A percentile compares a stretch with the other conserved stretches of the same genome.
Conservation (phyloP, 1,284 basidiomycete genomes). For the Peniophora sp. region DNA sequence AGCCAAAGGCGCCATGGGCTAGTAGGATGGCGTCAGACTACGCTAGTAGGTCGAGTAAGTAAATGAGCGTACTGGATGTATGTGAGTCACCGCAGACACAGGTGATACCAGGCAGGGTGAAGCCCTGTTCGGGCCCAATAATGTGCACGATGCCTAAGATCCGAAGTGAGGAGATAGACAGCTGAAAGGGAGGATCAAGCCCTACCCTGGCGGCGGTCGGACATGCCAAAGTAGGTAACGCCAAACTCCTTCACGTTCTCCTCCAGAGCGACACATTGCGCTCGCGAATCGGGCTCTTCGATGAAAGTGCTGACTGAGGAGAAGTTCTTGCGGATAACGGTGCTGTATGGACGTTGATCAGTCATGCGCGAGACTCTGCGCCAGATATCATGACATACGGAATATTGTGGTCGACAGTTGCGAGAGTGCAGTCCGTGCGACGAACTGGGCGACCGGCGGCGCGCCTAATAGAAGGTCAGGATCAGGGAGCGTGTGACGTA, state of each 20-base stretch:
- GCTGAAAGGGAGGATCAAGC: conserved; percentile 2
- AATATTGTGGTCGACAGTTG: conserved; percentile 93
- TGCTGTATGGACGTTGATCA: conserved; percentile 38
- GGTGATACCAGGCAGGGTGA: conserved; percentile 92
- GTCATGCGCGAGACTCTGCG: not conserved
- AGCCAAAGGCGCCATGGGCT: conserved; percentile 96
- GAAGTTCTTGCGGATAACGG: conserved; percentile 81
- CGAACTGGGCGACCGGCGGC: conserved; percentile 79
- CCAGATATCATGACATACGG: conserved; percentile 53
- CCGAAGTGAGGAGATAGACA: conserved; percentile 2
- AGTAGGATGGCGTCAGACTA: conserved; percentile 3
- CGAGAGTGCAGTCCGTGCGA: conserved; percentile 89
- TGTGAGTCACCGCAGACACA: conserved; percentile 96
- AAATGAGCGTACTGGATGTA: conserved; percentile 64
- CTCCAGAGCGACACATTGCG: conserved; percentile 87
- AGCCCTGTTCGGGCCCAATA: conserved; percentile 95
- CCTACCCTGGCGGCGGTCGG: conserved; percentile 80
- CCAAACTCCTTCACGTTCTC: conserved; percentile 96
- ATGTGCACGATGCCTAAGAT: conserved; percentile 84
- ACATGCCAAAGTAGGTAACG: conserved; percentile 92
- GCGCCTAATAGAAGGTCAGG: conserved; percentile 39
- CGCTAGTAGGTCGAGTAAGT: not conserved
- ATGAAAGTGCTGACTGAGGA: conserved; percentile 75
- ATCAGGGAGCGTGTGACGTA: not conserved
- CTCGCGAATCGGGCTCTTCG: conserved; percentile 81